phyloP scores from a whole-genome alignment of 2,329 filamentous ascomycete genomes.

The Ascochyta pisi region DNA sequence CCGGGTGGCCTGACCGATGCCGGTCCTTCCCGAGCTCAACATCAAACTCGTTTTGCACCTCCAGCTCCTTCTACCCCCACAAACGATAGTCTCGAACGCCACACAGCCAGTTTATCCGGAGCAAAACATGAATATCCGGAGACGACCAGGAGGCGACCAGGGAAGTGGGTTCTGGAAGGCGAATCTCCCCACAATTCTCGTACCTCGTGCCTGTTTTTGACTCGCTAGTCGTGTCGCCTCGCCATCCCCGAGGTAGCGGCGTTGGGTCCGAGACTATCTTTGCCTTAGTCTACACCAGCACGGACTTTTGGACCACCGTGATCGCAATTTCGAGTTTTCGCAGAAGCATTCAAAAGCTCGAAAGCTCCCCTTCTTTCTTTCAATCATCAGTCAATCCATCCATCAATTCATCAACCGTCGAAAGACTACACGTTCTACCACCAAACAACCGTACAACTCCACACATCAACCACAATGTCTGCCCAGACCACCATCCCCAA shows the following conservation, averaged over 20 bases:
- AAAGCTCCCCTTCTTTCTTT: conserved; percentile 5
- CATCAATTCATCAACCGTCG: conserved; percentile 8
- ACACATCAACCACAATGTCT: conserved; percentile 15
- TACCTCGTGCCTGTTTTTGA: conserved; percentile 22
- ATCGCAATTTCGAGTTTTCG: conserved; percentile 20
- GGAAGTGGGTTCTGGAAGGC: conserved; percentile 22
- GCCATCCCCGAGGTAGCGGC: conserved; percentile 19
- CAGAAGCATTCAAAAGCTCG: conserved; percentile 16
- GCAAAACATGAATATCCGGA: conserved; percentile 15
- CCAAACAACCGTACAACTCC: background rate
- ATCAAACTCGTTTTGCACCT: conserved; percentile 18
- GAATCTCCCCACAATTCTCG: conserved; percentile 21
- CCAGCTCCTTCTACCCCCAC: conserved; percentile 10
- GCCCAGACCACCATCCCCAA: conserved; percentile 16
- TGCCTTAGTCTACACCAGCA: conserved; percentile 21
- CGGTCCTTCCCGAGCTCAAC: conserved; percentile 18
- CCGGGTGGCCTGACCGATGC: conserved; percentile 17
- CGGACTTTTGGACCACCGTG: conserved; percentile 14
- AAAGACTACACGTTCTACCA: background rate
- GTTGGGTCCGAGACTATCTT: conserved; percentile 17
- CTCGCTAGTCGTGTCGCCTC: conserved; percentile 19
- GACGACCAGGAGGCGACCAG: conserved; percentile 15
- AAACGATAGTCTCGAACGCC: conserved; percentile 19
- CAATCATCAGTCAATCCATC: conserved; percentile 11
- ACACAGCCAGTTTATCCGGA: conserved; percentile 19